Conservation (phyloP, 129 eudicot genomes). For the Flaveria linearis region DNA sequence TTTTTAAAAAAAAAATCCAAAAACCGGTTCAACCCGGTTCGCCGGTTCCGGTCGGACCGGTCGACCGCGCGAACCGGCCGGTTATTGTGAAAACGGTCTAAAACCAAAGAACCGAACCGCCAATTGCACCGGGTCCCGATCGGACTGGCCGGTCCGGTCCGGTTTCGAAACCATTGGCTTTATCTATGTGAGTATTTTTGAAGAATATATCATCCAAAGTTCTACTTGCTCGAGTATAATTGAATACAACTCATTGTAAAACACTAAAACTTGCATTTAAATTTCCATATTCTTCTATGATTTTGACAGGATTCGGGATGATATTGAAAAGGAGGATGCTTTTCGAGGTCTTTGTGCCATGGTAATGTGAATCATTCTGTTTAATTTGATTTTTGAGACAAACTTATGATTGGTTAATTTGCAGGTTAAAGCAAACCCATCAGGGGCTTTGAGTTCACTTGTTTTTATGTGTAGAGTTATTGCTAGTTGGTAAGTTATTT, state of each 20-base stretch:
- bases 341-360: conserved; percentile 94
- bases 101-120: too few relatives aligned
- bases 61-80: too few relatives aligned
- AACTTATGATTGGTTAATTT: conserved; percentile 23
- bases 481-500: conserved; percentile 79
- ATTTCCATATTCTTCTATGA: neutral
- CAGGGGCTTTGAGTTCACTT: conserved; percentile 86
- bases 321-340: conserved; percentile 95
- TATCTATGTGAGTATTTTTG: conserved; percentile 66
- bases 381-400: conserved; percentile 5
- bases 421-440: conserved; percentile 91
- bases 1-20: too few relatives aligned
- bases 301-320: conserved; percentile 87
- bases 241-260: neutral
- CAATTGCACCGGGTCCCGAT: too few relatives aligned
- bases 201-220: neutral
- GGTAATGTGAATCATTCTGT: conserved; percentile 44
- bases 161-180: too few relatives aligned
- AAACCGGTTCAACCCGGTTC: too few relatives aligned
- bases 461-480: conserved; percentile 86
- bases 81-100: too few relatives aligned
- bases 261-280: neutral
- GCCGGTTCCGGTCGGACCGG: too few relatives aligned
- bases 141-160: too few relatives aligned
- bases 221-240: neutral